A percentile compares a stretch with the other conserved stretches of the same genome.
Conservation (phyloP, 108 stramenopile species). For the Stephanodiscus minutulus region DNA sequence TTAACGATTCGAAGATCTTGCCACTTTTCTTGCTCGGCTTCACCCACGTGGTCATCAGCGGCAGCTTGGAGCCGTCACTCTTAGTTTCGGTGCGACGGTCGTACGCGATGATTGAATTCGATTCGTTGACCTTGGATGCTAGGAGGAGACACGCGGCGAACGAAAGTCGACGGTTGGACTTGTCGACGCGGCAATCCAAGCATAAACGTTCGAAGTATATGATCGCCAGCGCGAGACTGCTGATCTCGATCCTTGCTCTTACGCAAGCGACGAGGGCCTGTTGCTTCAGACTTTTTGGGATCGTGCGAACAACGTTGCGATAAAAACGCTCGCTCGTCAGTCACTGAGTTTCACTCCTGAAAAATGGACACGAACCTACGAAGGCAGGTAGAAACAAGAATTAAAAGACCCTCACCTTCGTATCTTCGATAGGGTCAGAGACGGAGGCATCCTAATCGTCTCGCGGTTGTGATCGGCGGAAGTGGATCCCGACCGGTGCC, state of each 20-base stretch:
- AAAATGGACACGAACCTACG: not conserved
- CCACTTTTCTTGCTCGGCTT: conserved; percentile 68
- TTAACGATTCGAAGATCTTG: conserved; percentile 75
- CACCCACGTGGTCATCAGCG: conserved; percentile 60
- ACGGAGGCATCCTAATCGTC: conserved; percentile 89
- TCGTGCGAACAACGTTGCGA: not conserved
- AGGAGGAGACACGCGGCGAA: conserved; percentile 93
- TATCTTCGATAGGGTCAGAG: conserved; percentile 91
- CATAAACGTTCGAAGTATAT: conserved; percentile 94
- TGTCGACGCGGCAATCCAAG: conserved; percentile 90
- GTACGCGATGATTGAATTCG: conserved; percentile 64
- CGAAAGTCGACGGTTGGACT: conserved; percentile 85
- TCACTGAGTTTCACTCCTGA: not conserved
- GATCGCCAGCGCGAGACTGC: conserved; percentile 86
- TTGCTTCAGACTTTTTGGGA: conserved; percentile 59
- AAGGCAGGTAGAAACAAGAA: not conserved
- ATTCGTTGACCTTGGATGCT: conserved; percentile 88
- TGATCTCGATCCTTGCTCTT: conserved; percentile 78
- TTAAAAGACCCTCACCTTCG: conserved; percentile 34
- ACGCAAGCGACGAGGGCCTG: conserved; percentile 81
- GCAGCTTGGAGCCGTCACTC: conserved; percentile 30
- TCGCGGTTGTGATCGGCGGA: conserved; percentile 51
- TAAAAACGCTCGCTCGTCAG: not conserved
- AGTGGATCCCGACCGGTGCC: conserved; percentile 43
- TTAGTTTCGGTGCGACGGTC: conserved; percentile 36